A percentile compares a stretch with the other conserved stretches of the same genome.
These are phyloP conservation scores for Coemansia sp. DNA, from an alignment of 192 early-diverging fungal genomes.

Conservation along the genomic window DNA sequence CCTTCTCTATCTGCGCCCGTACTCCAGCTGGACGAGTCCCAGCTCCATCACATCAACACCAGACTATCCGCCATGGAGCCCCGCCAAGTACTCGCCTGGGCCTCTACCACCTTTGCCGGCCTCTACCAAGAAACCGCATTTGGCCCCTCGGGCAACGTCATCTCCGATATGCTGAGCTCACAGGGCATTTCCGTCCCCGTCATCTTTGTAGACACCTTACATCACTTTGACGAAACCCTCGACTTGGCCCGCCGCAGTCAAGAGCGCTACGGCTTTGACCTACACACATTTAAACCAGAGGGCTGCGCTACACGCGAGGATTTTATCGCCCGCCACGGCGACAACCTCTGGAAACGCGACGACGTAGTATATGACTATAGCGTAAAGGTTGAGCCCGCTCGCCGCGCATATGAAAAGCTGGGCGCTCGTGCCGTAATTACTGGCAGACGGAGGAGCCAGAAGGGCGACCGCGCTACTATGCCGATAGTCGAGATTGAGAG, in stretches of 20 bases:
- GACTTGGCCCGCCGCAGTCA: slow-evolving; percentile 70
- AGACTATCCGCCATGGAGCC: slow-evolving; percentile 68
- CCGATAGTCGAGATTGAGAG: slow-evolving; percentile 83
- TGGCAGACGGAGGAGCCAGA: slow-evolving; percentile 85
- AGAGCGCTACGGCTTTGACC: slow-evolving; percentile 65
- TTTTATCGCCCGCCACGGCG: slow-evolving; percentile 74
- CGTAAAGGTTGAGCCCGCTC: slow-evolving; percentile 92
- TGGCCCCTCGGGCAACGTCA: slow-evolving; percentile 87
- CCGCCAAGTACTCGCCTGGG: slow-evolving; percentile 86
- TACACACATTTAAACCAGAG: slow-evolving; percentile 76
- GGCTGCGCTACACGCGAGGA: slow-evolving; percentile 59
- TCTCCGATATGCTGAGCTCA: slow-evolving; percentile 81
- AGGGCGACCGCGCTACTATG: slow-evolving; percentile 75
- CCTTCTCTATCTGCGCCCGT: slow-evolving; percentile 36
- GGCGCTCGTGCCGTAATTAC: slow-evolving; percentile 81
- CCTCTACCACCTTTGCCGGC: slow-evolving; percentile 70
- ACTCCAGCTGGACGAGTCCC: slow-evolving; percentile 43
- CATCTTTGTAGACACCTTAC: slow-evolving; percentile 93
- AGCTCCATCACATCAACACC: slow-evolving; percentile 74
- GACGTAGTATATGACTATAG: slow-evolving; percentile 83
- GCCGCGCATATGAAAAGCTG: slow-evolving; percentile 79
- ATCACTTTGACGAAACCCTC: slow-evolving; percentile 93
- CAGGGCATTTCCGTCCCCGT: slow-evolving; percentile 63
- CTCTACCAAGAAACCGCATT: slow-evolving; percentile 95
- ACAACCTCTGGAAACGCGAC: slow-evolving; percentile 81